Evolutionary conservation across 495 filamentous ascomycete species (phyloP), one percentile per base, ranked within the genome.

Genomic region (Podospora fimiseda): DNA sequence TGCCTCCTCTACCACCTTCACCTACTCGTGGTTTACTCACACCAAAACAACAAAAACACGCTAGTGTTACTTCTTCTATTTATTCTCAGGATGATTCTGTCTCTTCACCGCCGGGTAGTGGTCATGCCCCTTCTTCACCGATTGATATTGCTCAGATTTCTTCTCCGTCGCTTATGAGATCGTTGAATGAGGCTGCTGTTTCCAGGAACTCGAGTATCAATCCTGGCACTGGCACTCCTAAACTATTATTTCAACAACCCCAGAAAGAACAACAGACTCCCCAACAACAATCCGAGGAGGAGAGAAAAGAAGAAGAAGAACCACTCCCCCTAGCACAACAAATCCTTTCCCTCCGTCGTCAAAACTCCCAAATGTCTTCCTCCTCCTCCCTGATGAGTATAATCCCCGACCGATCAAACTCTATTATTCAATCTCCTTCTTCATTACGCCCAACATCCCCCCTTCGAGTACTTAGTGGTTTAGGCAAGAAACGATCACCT

Each of bases 271-370:
- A n/a, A n/a, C n/a, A n/a, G n/a, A n/a, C n/a, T n/a, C n/a, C n/a
- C n/a, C n/a, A n/a, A n/a, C n/a, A n/a, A n/a, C n/a, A n/a, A n/a
- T n/a, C n/a, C n/a, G n/a, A n/a, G n/a, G n/a, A n/a, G n/a, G n/a
- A n/a, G n/a, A n/a, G n/a, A 27, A 9, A 57, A 0, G 50, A 51
- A 1, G 21, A 40, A 2, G 15, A 59, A 27, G 41, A 49, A 9
- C 15, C 8, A 1, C 16, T 42, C 39, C 39, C 39, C 4, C 13
- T 42, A 19, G 39, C 39, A 8, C 6, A n/a, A n/a, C 56, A 57
- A 27, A 60, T 61, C 14, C 56, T 48, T 30, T 56, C 60, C 30
- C 53, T 66, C 2, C 50, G 61, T 9, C 61, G 61, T 49, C 63
- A 63, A 61, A 60, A 66, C 56, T 55, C 47, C 36, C 47, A 45